Conservation (phyloP, 1,139 yeast genomes). For the Yarrowia galli region DNA sequence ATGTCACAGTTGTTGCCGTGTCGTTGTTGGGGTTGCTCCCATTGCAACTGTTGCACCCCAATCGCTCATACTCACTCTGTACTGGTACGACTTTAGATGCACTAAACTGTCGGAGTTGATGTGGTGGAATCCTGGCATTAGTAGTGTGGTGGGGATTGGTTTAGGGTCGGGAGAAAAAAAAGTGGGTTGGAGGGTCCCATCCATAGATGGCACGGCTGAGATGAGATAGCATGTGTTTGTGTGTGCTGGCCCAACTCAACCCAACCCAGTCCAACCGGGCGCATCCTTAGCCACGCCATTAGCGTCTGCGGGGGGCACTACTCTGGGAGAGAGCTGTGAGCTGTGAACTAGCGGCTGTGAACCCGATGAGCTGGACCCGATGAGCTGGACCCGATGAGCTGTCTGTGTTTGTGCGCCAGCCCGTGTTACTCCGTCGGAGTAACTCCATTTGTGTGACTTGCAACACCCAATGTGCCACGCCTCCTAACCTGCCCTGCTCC, state of each 20-base stretch:
- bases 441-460: too few species aligned
- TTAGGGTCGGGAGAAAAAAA: neutral
- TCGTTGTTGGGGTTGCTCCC: too few species aligned
- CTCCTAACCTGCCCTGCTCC: neutral
- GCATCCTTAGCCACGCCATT: slow-evolving; percentile 3
- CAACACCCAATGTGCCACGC: too few species aligned
- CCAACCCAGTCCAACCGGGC: slow-evolving; percentile 19
- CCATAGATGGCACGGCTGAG: slow-evolving; percentile 25
- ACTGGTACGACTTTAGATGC: slow-evolving; percentile 46
- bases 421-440: too few species aligned
- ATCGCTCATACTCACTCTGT: slow-evolving; percentile 42
- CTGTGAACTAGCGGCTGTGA: neutral
- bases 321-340: neutral
- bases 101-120: slow-evolving; percentile 44
- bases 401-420: too few species aligned
- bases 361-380: too few species aligned
- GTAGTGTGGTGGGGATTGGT: slow-evolving; percentile 16
- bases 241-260: neutral
- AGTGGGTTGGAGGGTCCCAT: neutral
- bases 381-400: too few species aligned
- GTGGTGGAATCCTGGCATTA: slow-evolving; percentile 42
- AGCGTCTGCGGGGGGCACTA: neutral
- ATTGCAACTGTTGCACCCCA: neutral
- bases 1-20: too few species aligned
- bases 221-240: slow-evolving; percentile 16